These are phyloP conservation scores for Trichocladium antarcticum DNA, from an alignment of 495 filamentous ascomycete species.

Conservation along the genomic window DNA sequence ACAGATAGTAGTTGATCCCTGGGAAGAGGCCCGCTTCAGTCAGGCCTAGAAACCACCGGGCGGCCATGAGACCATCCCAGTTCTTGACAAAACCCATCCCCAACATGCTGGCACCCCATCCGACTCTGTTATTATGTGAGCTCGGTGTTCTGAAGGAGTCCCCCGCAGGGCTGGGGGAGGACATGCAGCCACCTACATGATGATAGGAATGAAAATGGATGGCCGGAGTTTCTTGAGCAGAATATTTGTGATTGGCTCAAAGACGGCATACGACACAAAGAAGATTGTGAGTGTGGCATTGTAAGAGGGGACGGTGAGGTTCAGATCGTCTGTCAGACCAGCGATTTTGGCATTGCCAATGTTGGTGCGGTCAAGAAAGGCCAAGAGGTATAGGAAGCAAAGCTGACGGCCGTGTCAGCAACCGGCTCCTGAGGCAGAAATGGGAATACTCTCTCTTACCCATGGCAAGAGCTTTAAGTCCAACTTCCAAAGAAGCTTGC, in stretches of 20 bases:
- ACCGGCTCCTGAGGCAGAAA: not conserved
- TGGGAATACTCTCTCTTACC: constrained; percentile 31
- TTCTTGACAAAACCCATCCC: constrained; percentile 75
- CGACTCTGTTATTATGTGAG: constrained; percentile 27
- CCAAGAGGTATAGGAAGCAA: constrained; percentile 71
- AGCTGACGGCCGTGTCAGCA: constrained; percentile 33
- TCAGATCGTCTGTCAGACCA: constrained; percentile 52
- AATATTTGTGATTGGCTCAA: constrained; percentile 81
- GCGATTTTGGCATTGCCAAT: constrained; percentile 86
- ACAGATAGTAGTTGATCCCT: constrained; percentile 78
- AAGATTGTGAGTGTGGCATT: constrained; percentile 74
- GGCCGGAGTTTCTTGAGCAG: constrained; percentile 63
- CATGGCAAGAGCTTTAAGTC: constrained; percentile 65
- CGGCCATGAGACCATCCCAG: constrained; percentile 68
- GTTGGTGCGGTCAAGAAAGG: constrained; percentile 74
- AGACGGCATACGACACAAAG: constrained; percentile 81
- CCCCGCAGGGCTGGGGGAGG: too few species aligned
- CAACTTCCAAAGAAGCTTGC: constrained; percentile 56
- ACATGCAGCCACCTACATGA: constrained; percentile 48
- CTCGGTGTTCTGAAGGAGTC: not conserved
- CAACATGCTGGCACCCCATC: constrained; percentile 71
- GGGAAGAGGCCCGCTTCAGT: constrained; percentile 78
- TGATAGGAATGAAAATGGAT: constrained; percentile 50
- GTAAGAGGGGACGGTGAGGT: constrained; percentile 49
- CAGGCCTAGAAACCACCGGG: constrained; percentile 77